phyloP scores from a whole-genome alignment of 495 filamentous ascomycete species.

The Talaromyces thailandensis region DNA sequence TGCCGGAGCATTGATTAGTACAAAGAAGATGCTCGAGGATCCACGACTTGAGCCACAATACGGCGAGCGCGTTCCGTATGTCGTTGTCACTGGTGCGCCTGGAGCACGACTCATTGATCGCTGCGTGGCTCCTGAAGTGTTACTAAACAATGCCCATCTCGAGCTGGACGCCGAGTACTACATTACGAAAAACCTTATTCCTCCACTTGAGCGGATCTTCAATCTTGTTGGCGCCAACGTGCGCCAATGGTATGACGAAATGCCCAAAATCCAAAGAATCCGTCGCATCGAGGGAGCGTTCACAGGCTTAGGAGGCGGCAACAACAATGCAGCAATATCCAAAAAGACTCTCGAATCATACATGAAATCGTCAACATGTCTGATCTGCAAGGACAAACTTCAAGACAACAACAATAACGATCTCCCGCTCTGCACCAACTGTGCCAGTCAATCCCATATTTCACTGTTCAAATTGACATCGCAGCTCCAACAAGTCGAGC shows the following conservation, averaged over 20 bases:
- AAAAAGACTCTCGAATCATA: conserved; percentile 79
- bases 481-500: conserved; percentile 54
- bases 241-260: conserved; percentile 86
- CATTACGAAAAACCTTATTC: conserved; percentile 90
- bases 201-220: conserved; percentile 92
- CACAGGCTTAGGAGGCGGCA: conserved; percentile 6
- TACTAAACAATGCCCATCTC: conserved; percentile 66
- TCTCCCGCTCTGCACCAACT: conserved; percentile 54
- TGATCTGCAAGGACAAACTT: conserved; percentile 65
- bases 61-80: conserved; percentile 89
- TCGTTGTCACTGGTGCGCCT: conserved; percentile 81
- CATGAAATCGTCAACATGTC: conserved; percentile 67
- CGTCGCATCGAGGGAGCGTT: conserved; percentile 40
- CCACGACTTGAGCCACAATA: conserved; percentile 85
- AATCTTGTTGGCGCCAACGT: conserved; percentile 94
- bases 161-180: conserved; percentile 96
- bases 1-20: conserved; percentile 79
- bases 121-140: conserved; percentile 75
- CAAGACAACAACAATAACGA: conserved; percentile 29
- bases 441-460: conserved; percentile 43
- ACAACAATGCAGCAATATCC: conserved; percentile 16
- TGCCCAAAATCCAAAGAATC: conserved; percentile 81
- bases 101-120: conserved; percentile 81
- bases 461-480: conserved; percentile 54
- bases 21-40: conserved; percentile 77